phyloP scores from a whole-genome alignment of 306 rosid genomes.

The Ziziphus jujuba region DNA sequence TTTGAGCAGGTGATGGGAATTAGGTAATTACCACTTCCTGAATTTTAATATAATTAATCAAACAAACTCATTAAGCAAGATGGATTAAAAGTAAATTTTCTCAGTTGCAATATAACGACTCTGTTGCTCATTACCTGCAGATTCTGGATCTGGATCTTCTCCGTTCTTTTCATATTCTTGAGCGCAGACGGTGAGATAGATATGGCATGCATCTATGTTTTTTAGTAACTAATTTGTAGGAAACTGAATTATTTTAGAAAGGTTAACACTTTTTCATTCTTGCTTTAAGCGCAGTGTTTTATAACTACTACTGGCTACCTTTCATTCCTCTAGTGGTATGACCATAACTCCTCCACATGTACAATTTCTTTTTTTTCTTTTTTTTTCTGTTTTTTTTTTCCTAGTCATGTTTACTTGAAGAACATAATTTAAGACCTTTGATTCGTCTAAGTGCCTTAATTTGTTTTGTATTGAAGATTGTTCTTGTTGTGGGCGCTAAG shows the following conservation, averaged over 20 bases:
- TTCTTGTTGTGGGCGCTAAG: conserved; percentile 59
- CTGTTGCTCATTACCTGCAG: conserved; percentile 34
- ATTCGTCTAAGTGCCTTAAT: background rate
- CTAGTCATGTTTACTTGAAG: background rate
- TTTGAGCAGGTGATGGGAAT: conserved; percentile 61
- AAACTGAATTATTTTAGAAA: no score
- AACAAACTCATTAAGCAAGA: no score
- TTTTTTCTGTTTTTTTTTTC: no score
- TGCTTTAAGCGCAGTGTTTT: conserved; percentile 47
- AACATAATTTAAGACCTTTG: background rate
- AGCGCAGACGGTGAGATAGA: conserved; percentile 51
- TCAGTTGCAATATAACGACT: background rate
- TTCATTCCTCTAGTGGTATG: conserved; percentile 68
- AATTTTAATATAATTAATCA: no score
- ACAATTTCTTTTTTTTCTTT: no score
- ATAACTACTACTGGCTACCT: conserved; percentile 66
- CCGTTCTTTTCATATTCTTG: conserved; percentile 50
- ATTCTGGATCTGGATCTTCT: conserved; percentile 66
- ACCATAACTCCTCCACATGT: background rate
- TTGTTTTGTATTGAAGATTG: conserved; percentile 38
- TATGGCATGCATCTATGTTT: background rate
- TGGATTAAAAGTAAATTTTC: no score
- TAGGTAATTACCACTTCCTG: conserved; percentile 31
- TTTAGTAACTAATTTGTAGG: background rate
- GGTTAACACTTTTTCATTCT: background rate